Evolutionary conservation across 2,329 filamentous ascomycete genomes (phyloP).

Genomic region (Parastagonospora avenae): DNA sequence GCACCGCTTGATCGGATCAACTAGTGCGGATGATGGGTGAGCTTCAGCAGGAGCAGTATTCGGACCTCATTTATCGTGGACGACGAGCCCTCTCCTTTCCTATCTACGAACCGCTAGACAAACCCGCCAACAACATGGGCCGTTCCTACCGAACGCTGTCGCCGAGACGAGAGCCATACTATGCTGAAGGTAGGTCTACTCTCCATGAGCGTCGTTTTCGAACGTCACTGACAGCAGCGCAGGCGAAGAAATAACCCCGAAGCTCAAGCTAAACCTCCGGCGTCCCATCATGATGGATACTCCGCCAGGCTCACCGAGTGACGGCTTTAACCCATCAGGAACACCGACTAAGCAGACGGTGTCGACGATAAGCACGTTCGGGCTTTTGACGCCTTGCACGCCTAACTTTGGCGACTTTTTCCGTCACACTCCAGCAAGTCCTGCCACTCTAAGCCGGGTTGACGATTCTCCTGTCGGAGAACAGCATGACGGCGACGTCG

Average conservation of each 20-base stretch:
- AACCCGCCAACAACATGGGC: not conserved
- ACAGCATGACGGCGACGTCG: not conserved
- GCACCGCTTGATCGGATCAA: not conserved
- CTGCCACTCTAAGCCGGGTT: too few species aligned
- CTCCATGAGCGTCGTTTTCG: fast-evolving
- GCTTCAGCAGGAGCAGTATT: not conserved
- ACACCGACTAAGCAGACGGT: not conserved
- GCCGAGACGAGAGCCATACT: slow-evolving; percentile 1
- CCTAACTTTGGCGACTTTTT: not conserved
- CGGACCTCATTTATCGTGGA: not conserved
- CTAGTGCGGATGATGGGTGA: not conserved
- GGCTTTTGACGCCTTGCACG: slow-evolving; percentile 1
- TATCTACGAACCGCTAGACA: not conserved
- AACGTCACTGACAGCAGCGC: not conserved
- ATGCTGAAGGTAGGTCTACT: slow-evolving; percentile 5
- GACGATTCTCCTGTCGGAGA: too few species aligned
- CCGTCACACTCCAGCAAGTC: not conserved
- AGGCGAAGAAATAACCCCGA: slow-evolving; percentile 9
- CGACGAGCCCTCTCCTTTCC: not conserved
- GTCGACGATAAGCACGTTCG: not conserved
- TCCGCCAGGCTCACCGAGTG: not conserved
- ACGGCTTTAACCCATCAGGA: not conserved
- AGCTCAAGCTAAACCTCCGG: not conserved
- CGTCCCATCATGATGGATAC: not conserved
- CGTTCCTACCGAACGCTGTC: slow-evolving; percentile 12